Evolutionary conservation across 202 grass and related monocot genomes (phyloP).

Genomic region (Bolboschoenoplectus hybrid): DNA sequence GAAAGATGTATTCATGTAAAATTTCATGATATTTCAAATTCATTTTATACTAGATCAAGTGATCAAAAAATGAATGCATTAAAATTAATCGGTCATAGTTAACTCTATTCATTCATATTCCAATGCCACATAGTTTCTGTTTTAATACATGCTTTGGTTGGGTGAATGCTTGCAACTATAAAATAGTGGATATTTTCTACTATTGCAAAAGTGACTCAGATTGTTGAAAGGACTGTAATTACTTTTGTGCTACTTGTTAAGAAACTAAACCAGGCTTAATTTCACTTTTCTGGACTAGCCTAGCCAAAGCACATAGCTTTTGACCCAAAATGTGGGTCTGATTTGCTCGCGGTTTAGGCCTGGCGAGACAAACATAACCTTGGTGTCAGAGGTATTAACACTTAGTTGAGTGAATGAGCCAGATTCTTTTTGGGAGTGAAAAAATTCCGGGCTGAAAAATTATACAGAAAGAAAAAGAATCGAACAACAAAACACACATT

Average conservation of each 20-base stretch:
- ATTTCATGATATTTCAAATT: no score
- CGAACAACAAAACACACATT: neutral
- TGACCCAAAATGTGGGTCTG: neutral
- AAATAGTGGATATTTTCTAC: neutral
- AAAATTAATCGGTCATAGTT: no score
- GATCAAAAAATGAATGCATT: no score
- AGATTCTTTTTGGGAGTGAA: neutral
- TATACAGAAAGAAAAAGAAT: neutral
- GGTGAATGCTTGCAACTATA: conserved; percentile 3
- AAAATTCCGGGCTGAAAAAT: neutral
- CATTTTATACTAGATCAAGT: no score
- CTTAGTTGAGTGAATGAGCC: neutral
- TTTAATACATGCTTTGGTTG: neutral
- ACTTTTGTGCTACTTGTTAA: neutral
- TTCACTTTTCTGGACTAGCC: neutral
- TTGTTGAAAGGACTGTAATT: neutral
- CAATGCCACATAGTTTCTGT: neutral
- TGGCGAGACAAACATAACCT: neutral
- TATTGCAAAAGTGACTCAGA: neutral
- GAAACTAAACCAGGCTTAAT: neutral
- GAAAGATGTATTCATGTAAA: no score
- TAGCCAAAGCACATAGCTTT: neutral
- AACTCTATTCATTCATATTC: no score
- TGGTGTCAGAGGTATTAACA: neutral
- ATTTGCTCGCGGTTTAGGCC: neutral